phyloP scores from a whole-genome alignment of 2,329 filamentous ascomycete genomes.

The Colletotrichum karsti region DNA sequence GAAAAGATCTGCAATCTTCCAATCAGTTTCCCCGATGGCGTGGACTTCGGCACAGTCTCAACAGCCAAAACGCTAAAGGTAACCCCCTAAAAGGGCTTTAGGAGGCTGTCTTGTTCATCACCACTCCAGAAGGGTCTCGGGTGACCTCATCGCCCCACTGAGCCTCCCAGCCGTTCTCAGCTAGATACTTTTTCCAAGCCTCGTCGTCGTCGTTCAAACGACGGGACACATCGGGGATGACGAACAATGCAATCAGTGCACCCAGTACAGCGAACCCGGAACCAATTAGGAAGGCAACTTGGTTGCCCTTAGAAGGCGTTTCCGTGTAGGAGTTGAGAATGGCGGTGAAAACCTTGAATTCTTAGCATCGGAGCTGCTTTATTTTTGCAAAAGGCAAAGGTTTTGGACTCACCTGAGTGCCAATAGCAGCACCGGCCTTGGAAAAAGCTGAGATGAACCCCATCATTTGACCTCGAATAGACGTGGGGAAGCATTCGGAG shows the following conservation, averaged over 20 bases:
- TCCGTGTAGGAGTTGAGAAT: constrained; percentile 54
- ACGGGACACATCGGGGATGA: constrained; percentile 48
- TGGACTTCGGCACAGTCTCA: no score
- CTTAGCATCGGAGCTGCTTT: background rate
- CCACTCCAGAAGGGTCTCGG: constrained; percentile 31
- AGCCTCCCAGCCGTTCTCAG: constrained; percentile 37
- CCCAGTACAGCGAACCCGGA: constrained; percentile 57
- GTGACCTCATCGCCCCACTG: constrained; percentile 38
- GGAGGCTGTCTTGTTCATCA: constrained; percentile 14
- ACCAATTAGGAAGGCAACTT: constrained; percentile 59
- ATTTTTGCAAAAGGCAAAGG: background rate
- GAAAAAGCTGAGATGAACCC: constrained; percentile 55
- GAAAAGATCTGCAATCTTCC: no score
- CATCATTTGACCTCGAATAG: constrained; percentile 57
- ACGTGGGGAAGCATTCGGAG: constrained; percentile 58
- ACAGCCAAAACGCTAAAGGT: no score
- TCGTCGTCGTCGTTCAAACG: constrained; percentile 38
- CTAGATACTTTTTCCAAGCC: constrained; percentile 39
- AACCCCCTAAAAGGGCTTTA: background rate
- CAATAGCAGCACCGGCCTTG: constrained; percentile 59
- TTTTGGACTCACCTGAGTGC: constrained; percentile 43
- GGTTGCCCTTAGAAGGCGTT: constrained; percentile 52
- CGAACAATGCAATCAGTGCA: constrained; percentile 49
- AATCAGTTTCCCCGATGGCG: no score
- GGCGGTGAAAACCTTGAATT: constrained; percentile 51